Evolutionary conservation across 1,139 yeast species (phyloP).

Genomic region (Yamadazyma spencermartinsiae): DNA sequence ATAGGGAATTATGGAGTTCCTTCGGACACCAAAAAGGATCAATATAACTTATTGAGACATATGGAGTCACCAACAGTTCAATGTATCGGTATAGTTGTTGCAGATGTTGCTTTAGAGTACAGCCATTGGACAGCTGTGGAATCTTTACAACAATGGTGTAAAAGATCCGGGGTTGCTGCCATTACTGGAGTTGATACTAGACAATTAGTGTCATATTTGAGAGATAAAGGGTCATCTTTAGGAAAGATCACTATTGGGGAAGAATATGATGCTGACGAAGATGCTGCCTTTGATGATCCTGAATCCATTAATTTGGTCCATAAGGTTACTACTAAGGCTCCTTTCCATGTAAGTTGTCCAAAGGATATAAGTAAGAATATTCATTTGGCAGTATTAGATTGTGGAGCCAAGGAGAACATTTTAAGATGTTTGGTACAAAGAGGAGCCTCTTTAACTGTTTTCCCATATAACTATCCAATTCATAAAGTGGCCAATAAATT

Average conservation of each 20-base stretch:
- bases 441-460: slow-evolving; percentile 94
- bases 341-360: slow-evolving; percentile 81
- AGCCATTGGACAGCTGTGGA: slow-evolving; percentile 99
- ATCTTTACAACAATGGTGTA: slow-evolving; percentile 92
- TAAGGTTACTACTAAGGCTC: slow-evolving; percentile 92
- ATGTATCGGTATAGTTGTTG: slow-evolving; percentile 94
- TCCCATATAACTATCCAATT: slow-evolving; percentile 93
- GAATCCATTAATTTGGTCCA: slow-evolving; percentile 87
- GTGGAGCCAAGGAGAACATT: slow-evolving; percentile 98
- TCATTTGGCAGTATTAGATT: slow-evolving; percentile 91
- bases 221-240: slow-evolving; percentile 93
- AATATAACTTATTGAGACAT: slow-evolving; percentile 80
- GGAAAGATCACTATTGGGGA: slow-evolving; percentile 90
- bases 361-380: slow-evolving; percentile 54
- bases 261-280: slow-evolving; percentile 87
- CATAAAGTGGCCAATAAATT: slow-evolving; percentile 88
- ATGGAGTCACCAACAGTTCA: slow-evolving; percentile 91
- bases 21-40: slow-evolving; percentile 74
- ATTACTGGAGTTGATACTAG: slow-evolving; percentile 97
- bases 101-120: slow-evolving; percentile 91
- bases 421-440: slow-evolving; percentile 89
- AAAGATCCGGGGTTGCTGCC: slow-evolving; percentile 95
- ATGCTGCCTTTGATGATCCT: slow-evolving; percentile 92
- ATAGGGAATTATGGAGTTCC: slow-evolving; percentile 99
- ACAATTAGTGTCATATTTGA: slow-evolving; percentile 84